Base-by-base conservation (phyloP, 192 early-diverging fungal genomes). In the Backusella circina region DNA sequence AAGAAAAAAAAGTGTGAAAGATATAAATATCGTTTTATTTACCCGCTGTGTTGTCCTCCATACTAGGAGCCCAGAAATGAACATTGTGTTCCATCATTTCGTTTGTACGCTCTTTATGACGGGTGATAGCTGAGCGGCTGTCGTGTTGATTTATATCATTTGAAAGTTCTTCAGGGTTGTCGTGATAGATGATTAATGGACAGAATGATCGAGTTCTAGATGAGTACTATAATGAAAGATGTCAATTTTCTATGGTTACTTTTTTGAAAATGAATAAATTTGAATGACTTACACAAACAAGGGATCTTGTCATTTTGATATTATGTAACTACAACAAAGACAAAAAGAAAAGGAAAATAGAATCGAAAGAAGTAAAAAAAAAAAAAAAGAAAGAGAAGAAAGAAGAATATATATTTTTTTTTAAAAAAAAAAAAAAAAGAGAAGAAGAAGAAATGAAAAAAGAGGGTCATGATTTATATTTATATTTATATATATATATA, bases 11-110 rank as follows among this genome's bases (percentile, higher is more conserved):
- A 57, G 23, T 23, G 10, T 23, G 23, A 57, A 21, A 57, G 54
- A 61, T 61, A 61, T 61, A 61, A 61, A 61, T 61, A 47, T 70
- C 39, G n/a, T n/a, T 28, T 32, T 44, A 44, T 57, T 71, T 71
- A 47, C 39, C 69, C 38, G 37, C 21, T 23, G n/a, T 36, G 23
- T 30, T 36, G 23, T 30, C 39, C 15, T 71, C 67, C 32, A 35
- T 23, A 36, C 9, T 37, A 1, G 69, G 37, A 30, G 69, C 41
- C 75, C 75, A 76, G 8, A 76, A 39, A 36, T 76, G 67, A 39
- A 30, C 75, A 65, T 76, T 57, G 15, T 68, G 32, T 51, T 76
- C 41, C 15, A 76, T 47, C 67, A 67, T 76, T 35, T 76, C 67
- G 7, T 32, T 70, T 39, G 75, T 76, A 26, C 69, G 68, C 33